These are phyloP conservation scores for Phytophthora sansomeana DNA, from an alignment of 352 stramenopile species.

Conservation along the genomic window DNA sequence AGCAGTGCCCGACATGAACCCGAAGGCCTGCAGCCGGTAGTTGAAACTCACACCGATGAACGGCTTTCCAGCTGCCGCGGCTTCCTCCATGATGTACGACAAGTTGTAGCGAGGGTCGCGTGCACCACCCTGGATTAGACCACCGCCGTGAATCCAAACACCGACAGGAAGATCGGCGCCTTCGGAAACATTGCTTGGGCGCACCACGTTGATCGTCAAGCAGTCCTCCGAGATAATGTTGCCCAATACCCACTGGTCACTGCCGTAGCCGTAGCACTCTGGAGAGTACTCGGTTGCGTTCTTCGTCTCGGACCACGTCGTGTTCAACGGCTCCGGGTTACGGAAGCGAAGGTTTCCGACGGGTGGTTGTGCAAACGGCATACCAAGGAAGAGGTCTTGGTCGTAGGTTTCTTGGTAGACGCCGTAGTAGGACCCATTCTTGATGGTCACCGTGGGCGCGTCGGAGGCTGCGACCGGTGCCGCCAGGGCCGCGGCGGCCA, in stretches of 20 bases:
- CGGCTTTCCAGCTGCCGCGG: conserved; percentile 20
- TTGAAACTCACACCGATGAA: conserved; percentile 53
- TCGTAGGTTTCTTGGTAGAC: conserved; percentile 28
- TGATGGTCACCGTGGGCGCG: conserved; percentile 25
- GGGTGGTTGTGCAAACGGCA: conserved; percentile 43
- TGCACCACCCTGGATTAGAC: conserved; percentile 31
- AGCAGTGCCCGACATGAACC: conserved; percentile 40
- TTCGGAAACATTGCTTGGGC: conserved; percentile 39
- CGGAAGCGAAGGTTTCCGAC: conserved; percentile 33
- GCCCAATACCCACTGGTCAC: conserved; percentile 28
- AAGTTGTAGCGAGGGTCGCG: conserved; percentile 42
- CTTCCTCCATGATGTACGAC: conserved; percentile 42
- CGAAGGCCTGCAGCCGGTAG: conserved; percentile 46
- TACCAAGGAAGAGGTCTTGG: conserved; percentile 41
- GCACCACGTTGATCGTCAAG: conserved; percentile 86
- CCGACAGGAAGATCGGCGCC: conserved; percentile 28
- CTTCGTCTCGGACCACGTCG: conserved; percentile 28
- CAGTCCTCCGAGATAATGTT: conserved; percentile 75
- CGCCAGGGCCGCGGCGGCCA: not conserved
- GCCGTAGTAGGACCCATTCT: conserved; percentile 37
- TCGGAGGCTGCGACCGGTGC: not conserved
- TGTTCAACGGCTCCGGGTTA: conserved; percentile 28
- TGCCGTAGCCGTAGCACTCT: conserved; percentile 46
- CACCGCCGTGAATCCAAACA: conserved; percentile 36
- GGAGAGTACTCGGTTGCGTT: conserved; percentile 50